These are phyloP conservation scores for Ampelomyces quisqualis DNA, from an alignment of 2,329 filamentous ascomycete species.

Conservation along the genomic window DNA sequence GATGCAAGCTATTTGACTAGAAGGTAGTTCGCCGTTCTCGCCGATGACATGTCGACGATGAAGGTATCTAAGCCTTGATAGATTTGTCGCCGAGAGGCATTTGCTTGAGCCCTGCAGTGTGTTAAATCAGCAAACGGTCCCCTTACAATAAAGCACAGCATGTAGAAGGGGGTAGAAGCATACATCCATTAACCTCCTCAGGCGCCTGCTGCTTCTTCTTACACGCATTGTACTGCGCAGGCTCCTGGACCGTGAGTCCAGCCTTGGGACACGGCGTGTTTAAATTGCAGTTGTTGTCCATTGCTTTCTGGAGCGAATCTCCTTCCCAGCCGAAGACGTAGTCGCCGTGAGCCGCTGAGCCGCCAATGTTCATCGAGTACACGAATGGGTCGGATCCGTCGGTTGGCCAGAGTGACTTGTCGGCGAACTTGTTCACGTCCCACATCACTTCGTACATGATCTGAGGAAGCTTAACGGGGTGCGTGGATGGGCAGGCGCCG, in stretches of 20 bases:
- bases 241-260: constrained; percentile 31
- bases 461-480: constrained; percentile 39
- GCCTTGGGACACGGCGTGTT: constrained; percentile 36
- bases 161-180: constrained; percentile 12
- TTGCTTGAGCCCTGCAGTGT: constrained; percentile 29
- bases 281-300: constrained; percentile 46
- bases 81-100: constrained; percentile 29
- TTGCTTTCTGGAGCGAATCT: constrained; percentile 46
- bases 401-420: constrained; percentile 36
- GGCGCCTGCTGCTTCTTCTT: constrained; percentile 38
- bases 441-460: constrained; percentile 43
- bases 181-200: constrained; percentile 38
- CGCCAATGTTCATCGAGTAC: constrained; percentile 40
- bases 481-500: constrained; percentile 49
- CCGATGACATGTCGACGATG: too few species aligned
- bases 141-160: background rate
- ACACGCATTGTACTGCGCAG: constrained; percentile 33
- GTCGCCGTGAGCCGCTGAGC: constrained; percentile 39
- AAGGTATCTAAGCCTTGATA: constrained; percentile 24
- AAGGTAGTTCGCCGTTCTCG: too few species aligned
- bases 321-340: constrained; percentile 51
- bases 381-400: constrained; percentile 36
- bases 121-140: constrained; percentile 10
- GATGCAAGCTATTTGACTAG: too few species aligned
- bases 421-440: constrained; percentile 35